Percentiles rank a stretch among this genome's conserved stretches.
Conservation (phyloP, 768 basidiomycete species). For the Filobasidium floriforme region DNA sequence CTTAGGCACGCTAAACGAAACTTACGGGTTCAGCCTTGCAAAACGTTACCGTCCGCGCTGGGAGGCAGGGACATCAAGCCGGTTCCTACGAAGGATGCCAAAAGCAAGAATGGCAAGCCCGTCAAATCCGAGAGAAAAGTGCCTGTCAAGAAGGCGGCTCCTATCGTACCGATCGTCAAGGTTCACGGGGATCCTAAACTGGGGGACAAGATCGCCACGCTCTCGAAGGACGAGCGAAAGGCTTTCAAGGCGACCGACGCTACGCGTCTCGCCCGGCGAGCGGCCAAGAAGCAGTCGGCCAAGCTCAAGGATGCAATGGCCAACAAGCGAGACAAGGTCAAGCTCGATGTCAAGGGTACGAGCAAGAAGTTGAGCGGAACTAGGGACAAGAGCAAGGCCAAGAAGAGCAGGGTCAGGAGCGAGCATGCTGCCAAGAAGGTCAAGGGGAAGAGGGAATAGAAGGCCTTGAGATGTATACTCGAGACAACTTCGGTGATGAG, state of each 20-base stretch:
- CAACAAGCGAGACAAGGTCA: conserved; percentile 38
- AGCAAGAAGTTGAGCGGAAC: conserved; percentile 25
- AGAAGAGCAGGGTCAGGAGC: conserved; percentile 44
- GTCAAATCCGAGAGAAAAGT: conserved; percentile 25
- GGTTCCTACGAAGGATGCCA: conserved; percentile 32
- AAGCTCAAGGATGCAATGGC: conserved; percentile 19
- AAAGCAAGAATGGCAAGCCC: conserved; percentile 27
- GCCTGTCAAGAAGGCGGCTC: conserved; percentile 23
- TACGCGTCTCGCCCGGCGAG: conserved; percentile 69
- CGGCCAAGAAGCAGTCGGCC: conserved; percentile 78
- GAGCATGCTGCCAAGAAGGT: conserved; percentile 39
- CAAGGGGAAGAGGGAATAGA: conserved; percentile 42
- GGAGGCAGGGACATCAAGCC: conserved; percentile 22
- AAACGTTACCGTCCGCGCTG: conserved; percentile 51
- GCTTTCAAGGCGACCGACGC: conserved; percentile 67
- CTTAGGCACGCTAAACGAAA: conserved; percentile 90
- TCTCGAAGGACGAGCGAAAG: conserved; percentile 82
- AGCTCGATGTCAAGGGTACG: conserved; percentile 32
- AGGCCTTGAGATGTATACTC: neutral
- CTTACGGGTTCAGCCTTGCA: conserved; percentile 83
- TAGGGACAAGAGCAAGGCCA: conserved; percentile 36
- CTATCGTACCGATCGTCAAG: conserved; percentile 30
- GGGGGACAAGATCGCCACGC: conserved; percentile 65
- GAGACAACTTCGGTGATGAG: neutral
- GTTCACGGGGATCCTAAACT: conserved; percentile 77